Conservation (phyloP, 139 green algal species). For the Spirogloea muscicola region DNA sequence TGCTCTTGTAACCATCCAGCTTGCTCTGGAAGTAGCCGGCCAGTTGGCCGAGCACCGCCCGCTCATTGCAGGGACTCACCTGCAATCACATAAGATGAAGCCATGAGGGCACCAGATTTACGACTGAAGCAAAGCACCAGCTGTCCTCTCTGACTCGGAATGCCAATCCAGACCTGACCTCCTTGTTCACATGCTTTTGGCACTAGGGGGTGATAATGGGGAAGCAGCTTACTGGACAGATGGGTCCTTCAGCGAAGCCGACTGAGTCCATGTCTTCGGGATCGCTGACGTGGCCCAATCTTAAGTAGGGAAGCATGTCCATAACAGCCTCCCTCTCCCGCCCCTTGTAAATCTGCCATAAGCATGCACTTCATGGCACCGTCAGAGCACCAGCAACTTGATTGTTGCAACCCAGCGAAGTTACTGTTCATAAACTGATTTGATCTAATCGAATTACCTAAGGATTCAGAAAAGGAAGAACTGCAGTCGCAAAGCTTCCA, state of each 20-base stretch:
- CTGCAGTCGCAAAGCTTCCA: neutral
- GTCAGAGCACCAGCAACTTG: neutral
- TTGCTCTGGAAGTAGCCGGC: slow-evolving; percentile 52
- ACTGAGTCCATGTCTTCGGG: slow-evolving; percentile 49
- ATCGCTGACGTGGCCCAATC: slow-evolving; percentile 62
- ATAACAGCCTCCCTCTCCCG: slow-evolving; percentile 30
- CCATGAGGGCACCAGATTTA: neutral
- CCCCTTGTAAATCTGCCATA: slow-evolving; percentile 31
- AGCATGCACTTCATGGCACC: no score
- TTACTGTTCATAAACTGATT: neutral
- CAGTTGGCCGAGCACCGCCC: slow-evolving; percentile 57
- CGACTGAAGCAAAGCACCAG: neutral
- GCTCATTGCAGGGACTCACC: slow-evolving; percentile 54
- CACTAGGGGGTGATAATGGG: neutral
- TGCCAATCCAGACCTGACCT: neutral
- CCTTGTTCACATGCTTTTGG: neutral
- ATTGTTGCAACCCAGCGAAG: neutral
- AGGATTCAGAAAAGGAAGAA: neutral
- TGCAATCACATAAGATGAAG: neutral
- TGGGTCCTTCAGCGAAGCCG: slow-evolving; percentile 37
- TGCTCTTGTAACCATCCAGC: slow-evolving; percentile 57
- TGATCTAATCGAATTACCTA: no score
- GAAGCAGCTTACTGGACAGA: slow-evolving; percentile 25
- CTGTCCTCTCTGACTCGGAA: neutral
- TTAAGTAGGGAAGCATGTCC: slow-evolving; percentile 73